Evolutionary conservation across 1,284 basidiomycete genomes (phyloP).

Genomic region (Ustilago cynodontis): DNA sequence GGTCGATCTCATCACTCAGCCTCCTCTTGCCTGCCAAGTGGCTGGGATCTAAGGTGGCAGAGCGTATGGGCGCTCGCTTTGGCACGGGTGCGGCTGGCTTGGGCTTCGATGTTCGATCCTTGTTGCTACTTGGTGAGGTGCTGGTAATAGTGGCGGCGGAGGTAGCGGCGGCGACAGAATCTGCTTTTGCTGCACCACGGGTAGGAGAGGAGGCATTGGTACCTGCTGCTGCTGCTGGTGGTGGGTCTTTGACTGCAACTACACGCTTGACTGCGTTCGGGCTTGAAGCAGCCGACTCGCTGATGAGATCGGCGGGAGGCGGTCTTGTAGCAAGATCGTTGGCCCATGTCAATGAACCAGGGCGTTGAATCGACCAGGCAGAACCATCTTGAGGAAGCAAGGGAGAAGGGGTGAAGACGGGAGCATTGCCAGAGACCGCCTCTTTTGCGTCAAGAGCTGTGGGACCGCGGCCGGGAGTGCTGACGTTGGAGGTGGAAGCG

Average conservation of each 20-base stretch:
- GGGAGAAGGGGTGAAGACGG: conserved; percentile 39
- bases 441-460: conserved; percentile 31
- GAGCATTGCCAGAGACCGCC: conserved; percentile 10
- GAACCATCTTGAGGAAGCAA: conserved; percentile 41
- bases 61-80: conserved; percentile 47
- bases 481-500: conserved; percentile 47
- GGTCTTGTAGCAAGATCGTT: conserved; percentile 24
- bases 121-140: conserved; percentile 14
- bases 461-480: conserved; percentile 37
- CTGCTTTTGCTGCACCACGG: conserved; percentile 8
- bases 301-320: conserved; percentile 15
- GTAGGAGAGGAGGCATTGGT: neutral
- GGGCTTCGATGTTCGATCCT: conserved; percentile 10
- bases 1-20: conserved; percentile 12
- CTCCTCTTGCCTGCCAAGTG: conserved; percentile 31
- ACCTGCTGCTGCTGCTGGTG: no score
- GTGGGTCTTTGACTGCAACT: conserved; percentile 7
- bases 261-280: conserved; percentile 35
- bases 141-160: neutral
- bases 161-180: neutral
- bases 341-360: conserved; percentile 36
- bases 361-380: conserved; percentile 34
- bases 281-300: conserved; percentile 22
- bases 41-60: conserved; percentile 38
- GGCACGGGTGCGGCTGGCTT: conserved; percentile 30